phyloP scores from a whole-genome alignment of 2,329 filamentous ascomycete genomes.

The Pseudogymnoascus sp. region DNA sequence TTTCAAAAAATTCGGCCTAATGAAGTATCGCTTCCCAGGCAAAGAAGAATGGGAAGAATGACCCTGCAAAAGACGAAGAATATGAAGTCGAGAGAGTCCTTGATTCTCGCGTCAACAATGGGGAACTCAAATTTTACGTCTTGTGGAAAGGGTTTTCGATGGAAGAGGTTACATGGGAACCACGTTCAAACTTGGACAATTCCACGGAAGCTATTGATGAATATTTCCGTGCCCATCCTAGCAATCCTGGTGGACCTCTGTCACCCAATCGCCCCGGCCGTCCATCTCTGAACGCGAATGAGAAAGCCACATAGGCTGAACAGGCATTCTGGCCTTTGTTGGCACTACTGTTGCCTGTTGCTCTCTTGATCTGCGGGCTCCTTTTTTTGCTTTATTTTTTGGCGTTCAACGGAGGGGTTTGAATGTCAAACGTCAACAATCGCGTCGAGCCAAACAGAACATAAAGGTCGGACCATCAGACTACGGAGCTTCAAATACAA shows the following conservation, averaged over 20 bases:
- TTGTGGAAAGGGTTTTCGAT: slow-evolving; percentile 16
- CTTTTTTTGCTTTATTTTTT: neutral
- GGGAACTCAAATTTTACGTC: slow-evolving; percentile 12
- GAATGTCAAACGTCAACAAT: neutral
- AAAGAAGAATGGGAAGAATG: neutral
- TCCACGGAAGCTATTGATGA: slow-evolving; percentile 8
- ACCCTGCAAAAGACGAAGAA: neutral
- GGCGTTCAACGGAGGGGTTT: neutral
- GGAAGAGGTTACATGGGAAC: slow-evolving; percentile 17
- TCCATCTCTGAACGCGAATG: neutral
- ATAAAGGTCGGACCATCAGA: neutral
- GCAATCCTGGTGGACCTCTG: neutral
- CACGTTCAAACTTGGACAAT: slow-evolving; percentile 14
- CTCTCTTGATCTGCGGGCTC: neutral
- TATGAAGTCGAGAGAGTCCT: slow-evolving; percentile 17
- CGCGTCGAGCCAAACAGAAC: neutral
- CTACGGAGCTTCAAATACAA: neutral
- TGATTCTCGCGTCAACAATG: slow-evolving; percentile 11
- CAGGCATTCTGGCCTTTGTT: neutral
- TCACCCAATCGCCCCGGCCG: neutral
- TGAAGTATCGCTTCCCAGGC: neutral
- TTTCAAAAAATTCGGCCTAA: neutral
- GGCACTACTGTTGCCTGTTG: neutral
- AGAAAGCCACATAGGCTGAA: neutral
- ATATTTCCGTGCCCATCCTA: neutral